Conservation (phyloP, 2,329 filamentous ascomycete species). For the Botryotinia narcissicola region DNA sequence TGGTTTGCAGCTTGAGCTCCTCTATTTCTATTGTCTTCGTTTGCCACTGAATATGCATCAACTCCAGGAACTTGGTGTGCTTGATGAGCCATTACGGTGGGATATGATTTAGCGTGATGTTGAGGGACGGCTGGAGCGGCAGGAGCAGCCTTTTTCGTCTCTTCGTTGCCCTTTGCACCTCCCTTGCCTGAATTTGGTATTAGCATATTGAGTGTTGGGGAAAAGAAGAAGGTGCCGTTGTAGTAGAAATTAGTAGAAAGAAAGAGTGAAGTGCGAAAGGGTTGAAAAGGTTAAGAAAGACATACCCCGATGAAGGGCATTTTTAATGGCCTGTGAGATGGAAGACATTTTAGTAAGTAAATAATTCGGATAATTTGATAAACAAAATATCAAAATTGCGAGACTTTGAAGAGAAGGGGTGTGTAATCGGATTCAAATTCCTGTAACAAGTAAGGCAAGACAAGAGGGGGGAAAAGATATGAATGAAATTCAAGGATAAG, state of each 20-base stretch:
- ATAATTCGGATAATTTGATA: background rate
- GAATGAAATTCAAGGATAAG: conserved; percentile 2
- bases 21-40: conserved; percentile 61
- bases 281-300: background rate
- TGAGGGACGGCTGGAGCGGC: conserved; percentile 53
- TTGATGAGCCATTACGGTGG: conserved; percentile 59
- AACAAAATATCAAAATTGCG: background rate
- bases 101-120: conserved; percentile 47
- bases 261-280: background rate
- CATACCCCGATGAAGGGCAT: conserved; percentile 19
- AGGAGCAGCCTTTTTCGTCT: conserved; percentile 44
- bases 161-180: conserved; percentile 54
- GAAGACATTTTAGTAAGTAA: conserved; percentile 21
- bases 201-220: background rate
- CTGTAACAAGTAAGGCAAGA: background rate
- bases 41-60: conserved; percentile 61
- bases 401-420: background rate
- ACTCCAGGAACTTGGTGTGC: conserved; percentile 46
- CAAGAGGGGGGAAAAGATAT: background rate
- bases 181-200: conserved; percentile 14
- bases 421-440: background rate
- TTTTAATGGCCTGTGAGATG: conserved; percentile 20
- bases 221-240: background rate
- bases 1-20: conserved; percentile 66
- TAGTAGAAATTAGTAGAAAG: too few relatives aligned